Conservation (phyloP, 176 grass and related monocot species). For the Zoysia japonica region DNA sequence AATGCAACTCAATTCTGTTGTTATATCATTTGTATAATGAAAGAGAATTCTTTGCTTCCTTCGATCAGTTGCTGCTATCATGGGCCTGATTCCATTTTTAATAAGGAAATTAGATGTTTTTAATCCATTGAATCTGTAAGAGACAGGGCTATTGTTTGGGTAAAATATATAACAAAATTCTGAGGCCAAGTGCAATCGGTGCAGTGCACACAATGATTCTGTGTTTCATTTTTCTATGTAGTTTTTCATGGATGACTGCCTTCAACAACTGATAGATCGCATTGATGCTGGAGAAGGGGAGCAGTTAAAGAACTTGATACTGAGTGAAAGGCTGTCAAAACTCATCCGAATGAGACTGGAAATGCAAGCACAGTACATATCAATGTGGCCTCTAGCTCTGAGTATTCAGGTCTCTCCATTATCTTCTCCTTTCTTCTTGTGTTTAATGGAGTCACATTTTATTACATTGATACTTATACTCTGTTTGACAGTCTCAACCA, state of each 20-base stretch:
- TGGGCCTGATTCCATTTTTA: not conserved
- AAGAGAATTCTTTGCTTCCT: not conserved
- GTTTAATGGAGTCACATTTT: slow-evolving; percentile 18
- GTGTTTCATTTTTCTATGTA: slow-evolving; percentile 30
- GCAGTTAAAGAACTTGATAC: slow-evolving; percentile 64
- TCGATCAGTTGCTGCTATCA: not conserved
- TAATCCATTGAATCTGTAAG: not conserved
- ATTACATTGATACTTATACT: slow-evolving; percentile 3
- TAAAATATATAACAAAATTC: not conserved
- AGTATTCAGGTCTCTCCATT: slow-evolving; percentile 77
- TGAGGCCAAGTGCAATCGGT: not conserved
- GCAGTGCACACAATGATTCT: not conserved
- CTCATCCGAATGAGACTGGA: slow-evolving; percentile 77
- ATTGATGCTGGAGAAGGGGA: slow-evolving; percentile 82
- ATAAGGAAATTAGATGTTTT: not conserved
- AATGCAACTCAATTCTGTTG: not conserved
- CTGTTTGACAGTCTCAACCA: slow-evolving; percentile 71
- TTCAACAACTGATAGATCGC: slow-evolving; percentile 80
- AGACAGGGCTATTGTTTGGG: not conserved
- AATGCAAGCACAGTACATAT: slow-evolving; percentile 89
- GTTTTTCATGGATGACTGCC: slow-evolving; percentile 99
- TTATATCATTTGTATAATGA: no score
- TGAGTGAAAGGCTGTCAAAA: slow-evolving; percentile 73
- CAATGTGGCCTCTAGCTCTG: slow-evolving; percentile 94
- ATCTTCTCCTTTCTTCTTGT: slow-evolving; percentile 1